Evolutionary conservation across 2,329 filamentous ascomycete species (phyloP).

Genomic region (Ramularia endophylla): DNA sequence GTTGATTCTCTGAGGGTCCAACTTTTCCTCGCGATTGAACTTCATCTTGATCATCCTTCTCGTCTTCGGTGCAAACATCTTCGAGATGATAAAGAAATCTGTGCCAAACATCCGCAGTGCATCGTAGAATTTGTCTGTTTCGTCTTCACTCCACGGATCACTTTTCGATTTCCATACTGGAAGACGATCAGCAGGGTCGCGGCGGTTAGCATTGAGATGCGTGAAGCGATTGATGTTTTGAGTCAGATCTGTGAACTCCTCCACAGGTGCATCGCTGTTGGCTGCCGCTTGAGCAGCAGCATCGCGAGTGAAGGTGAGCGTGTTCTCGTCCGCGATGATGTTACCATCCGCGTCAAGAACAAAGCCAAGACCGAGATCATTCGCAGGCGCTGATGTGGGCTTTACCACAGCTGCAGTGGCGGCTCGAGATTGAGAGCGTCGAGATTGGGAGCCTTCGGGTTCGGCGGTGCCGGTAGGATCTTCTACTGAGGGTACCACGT

Average conservation of each 20-base stretch:
- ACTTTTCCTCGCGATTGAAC: conserved; percentile 71
- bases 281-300: conserved; percentile 52
- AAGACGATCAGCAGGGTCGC: conserved; percentile 42
- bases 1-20: conserved; percentile 58
- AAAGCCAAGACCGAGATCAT: conserved; percentile 31
- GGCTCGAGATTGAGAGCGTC: conserved; percentile 12
- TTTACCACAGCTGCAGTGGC: conserved; percentile 5
- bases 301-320: conserved; percentile 63
- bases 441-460: conserved; percentile 5
- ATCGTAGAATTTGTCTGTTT: conserved; percentile 71
- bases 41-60: conserved; percentile 74
- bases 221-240: conserved; percentile 62
- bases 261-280: conserved; percentile 28
- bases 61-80: conserved; percentile 66
- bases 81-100: conserved; percentile 73
- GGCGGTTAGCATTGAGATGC: conserved; percentile 56
- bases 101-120: conserved; percentile 72
- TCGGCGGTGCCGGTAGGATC: conserved; percentile 14
- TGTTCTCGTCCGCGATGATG: conserved; percentile 64
- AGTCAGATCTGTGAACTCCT: conserved; percentile 76
- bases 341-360: conserved; percentile 61
- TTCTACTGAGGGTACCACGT: conserved; percentile 17
- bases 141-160: conserved; percentile 63
- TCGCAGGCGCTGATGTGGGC: neutral
- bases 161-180: conserved; percentile 42